Conservation (phyloP, 495 filamentous ascomycete species). For the Pseudevernia furfuracea region DNA sequence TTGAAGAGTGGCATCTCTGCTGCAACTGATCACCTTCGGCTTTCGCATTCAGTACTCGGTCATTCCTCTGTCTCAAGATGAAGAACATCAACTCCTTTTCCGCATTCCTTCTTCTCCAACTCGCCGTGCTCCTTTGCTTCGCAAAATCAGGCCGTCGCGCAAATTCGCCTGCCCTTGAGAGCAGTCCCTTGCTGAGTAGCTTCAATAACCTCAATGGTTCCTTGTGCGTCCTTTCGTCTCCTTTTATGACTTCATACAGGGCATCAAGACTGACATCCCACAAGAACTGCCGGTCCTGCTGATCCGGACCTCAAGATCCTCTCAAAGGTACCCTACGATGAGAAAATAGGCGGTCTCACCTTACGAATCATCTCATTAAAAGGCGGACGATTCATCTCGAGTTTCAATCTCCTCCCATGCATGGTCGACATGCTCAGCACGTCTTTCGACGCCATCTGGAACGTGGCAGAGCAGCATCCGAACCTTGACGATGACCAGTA, state of each 20-base stretch:
- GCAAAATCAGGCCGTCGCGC: background rate
- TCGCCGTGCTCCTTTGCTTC: background rate
- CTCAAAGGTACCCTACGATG: background rate
- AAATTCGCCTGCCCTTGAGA: background rate
- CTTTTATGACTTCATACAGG: background rate
- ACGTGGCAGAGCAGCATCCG: background rate
- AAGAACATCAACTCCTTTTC: background rate
- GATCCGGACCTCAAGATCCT: conserved; percentile 2
- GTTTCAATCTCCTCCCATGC: conserved; percentile 3
- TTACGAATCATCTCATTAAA: background rate
- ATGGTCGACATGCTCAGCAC: background rate
- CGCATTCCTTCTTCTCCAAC: background rate
- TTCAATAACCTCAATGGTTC: background rate
- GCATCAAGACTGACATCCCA: background rate
- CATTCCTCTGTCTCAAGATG: background rate
- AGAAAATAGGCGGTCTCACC: background rate
- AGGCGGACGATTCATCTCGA: background rate
- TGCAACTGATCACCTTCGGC: background rate
- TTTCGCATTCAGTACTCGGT: background rate
- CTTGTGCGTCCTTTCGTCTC: background rate
- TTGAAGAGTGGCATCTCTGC: background rate
- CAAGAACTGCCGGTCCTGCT: background rate
- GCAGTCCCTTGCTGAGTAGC: background rate
- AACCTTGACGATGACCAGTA: background rate
- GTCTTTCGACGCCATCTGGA: conserved; percentile 3